Evolutionary conservation across 192 early-diverging fungal species (phyloP).

Genomic region (Linderina pennispora): DNA sequence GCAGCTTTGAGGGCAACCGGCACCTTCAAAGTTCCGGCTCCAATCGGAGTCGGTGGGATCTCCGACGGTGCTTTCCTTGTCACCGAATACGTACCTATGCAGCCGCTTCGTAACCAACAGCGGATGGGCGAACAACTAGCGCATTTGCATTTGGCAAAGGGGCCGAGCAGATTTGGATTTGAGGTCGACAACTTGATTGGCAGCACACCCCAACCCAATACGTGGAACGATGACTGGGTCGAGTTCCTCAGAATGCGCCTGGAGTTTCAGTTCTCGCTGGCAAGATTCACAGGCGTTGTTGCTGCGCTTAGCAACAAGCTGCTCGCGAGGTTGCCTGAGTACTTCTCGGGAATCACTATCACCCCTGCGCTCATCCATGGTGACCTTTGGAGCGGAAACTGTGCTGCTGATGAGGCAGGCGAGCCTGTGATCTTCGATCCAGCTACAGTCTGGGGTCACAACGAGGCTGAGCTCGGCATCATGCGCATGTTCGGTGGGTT

Average conservation of each 20-base stretch:
- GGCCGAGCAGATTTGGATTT: conserved; percentile 23
- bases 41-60: conserved; percentile 6
- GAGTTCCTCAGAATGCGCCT: conserved; percentile 19
- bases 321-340: conserved; percentile 10
- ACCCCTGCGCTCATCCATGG: conserved; percentile 29
- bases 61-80: conserved; percentile 15
- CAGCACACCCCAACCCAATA: conserved; percentile 21
- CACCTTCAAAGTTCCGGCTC: conserved; percentile 14
- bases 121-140: conserved; percentile 22
- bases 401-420: conserved; percentile 9
- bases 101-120: conserved; percentile 7
- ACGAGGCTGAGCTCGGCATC: conserved; percentile 32
- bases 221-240: conserved; percentile 23
- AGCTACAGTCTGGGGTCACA: conserved; percentile 32
- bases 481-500: conserved; percentile 35
- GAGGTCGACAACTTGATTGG: conserved; percentile 27
- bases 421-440: conserved; percentile 27
- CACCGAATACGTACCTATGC: conserved; percentile 12
- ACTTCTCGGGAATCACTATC: conserved; percentile 14
- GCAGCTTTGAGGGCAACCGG: conserved; percentile 7
- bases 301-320: conserved; percentile 1
- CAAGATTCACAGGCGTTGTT: not conserved
- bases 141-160: conserved; percentile 4
- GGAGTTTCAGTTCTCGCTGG: conserved; percentile 17
- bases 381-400: conserved; percentile 29